Conservation (phyloP, 352 stramenopile genomes). For the Phytophthora ramorum region DNA sequence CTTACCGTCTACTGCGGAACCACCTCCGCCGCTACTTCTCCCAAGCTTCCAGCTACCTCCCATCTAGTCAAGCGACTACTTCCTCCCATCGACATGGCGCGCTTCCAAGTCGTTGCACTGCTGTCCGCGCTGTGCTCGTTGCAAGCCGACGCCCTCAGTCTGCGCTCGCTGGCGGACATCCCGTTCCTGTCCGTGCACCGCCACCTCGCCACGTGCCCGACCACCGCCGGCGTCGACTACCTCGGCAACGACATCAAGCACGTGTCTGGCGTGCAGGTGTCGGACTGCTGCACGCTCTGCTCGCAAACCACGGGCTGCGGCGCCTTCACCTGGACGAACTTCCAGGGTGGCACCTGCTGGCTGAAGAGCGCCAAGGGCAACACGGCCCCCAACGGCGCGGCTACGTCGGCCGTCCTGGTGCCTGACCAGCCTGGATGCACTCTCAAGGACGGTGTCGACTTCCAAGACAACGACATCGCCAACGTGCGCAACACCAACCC, state of each 20-base stretch:
- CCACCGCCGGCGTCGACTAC: conserved; percentile 48
- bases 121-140: conserved; percentile 24
- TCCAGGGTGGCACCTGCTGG: no score
- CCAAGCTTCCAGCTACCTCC: conserved; percentile 26
- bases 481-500: conserved; percentile 28
- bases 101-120: conserved; percentile 20
- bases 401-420: conserved; percentile 26
- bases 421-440: conserved; percentile 11
- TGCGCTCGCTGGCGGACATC: conserved; percentile 27
- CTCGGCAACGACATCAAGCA: conserved; percentile 49
- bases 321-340: conserved; percentile 38
- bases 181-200: conserved; percentile 26
- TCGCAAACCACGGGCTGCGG: conserved; percentile 19
- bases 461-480: conserved; percentile 37
- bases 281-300: conserved; percentile 40
- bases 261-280: conserved; percentile 12
- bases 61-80: conserved; percentile 31
- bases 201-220: conserved; percentile 30
- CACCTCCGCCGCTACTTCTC: conserved; percentile 26
- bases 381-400: conserved; percentile 10
- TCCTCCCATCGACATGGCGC: conserved; percentile 12
- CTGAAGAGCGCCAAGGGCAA: conserved; percentile 38
- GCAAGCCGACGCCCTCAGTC: conserved; percentile 18
- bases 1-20: conserved; percentile 31
- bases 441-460: conserved; percentile 34